Evolutionary conservation across 306 rosid genomes (phyloP).

Genomic region (Rosa rugosa): DNA sequence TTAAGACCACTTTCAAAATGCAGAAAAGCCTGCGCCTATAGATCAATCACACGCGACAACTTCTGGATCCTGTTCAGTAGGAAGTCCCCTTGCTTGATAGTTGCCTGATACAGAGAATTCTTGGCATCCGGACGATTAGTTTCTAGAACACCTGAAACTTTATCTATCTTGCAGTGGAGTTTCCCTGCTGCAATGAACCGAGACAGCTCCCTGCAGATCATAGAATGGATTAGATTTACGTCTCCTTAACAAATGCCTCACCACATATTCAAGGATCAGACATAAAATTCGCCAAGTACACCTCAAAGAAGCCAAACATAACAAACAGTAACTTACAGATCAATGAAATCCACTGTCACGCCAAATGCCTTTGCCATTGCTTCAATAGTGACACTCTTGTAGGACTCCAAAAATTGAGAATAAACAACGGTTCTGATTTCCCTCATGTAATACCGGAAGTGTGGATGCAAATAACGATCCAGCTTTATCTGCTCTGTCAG

Average conservation of each 20-base stretch:
- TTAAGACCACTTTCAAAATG: slow-evolving; percentile 17
- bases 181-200: slow-evolving; percentile 96
- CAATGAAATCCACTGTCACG: slow-evolving; percentile 89
- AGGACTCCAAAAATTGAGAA: slow-evolving; percentile 94
- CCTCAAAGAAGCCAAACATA: slow-evolving; percentile 1
- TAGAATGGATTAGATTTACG: background rate
- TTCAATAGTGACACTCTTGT: slow-evolving; percentile 92
- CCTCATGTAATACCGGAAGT: slow-evolving; percentile 96
- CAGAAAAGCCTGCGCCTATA: slow-evolving; percentile 28
- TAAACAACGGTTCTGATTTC: slow-evolving; percentile 86
- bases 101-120: slow-evolving; percentile 94
- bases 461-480: slow-evolving; percentile 91
- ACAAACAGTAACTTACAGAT: slow-evolving; percentile 58
- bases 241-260: background rate
- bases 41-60: slow-evolving; percentile 88
- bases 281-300: background rate
- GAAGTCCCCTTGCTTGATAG: slow-evolving; percentile 99
- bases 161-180: slow-evolving; percentile 97
- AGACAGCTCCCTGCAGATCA: slow-evolving; percentile 83
- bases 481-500: slow-evolving; percentile 80
- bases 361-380: slow-evolving; percentile 99
- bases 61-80: slow-evolving; percentile 88
- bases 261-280: background rate
- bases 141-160: slow-evolving; percentile 92
- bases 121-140: slow-evolving; percentile 95